Evolutionary conservation across 225 moss, liverwort and hornwort genomes (phyloP).

Genomic region (Thuidium tamariscinum): DNA sequence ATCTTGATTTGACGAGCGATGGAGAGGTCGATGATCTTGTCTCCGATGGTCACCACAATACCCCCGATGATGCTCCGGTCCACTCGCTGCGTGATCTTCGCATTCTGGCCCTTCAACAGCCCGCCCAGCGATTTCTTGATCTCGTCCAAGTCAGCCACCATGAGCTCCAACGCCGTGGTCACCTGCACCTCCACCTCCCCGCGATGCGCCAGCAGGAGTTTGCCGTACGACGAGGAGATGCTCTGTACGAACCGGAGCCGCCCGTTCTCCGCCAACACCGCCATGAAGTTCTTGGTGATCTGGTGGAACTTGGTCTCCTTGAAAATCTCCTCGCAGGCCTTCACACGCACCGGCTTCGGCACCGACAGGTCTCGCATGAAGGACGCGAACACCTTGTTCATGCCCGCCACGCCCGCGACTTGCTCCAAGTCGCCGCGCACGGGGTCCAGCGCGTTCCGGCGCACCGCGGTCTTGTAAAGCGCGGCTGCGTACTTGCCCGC

Average conservation of each 20-base stretch:
- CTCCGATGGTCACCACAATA: slow-evolving; percentile 35
- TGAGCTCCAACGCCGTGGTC: slow-evolving; percentile 56
- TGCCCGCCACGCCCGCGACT: slow-evolving; percentile 32
- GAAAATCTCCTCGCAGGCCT: slow-evolving; percentile 58
- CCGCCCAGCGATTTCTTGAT: slow-evolving; percentile 40
- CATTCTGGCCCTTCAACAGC: slow-evolving; percentile 25
- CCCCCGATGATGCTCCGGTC: slow-evolving; percentile 84
- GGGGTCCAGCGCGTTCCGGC: slow-evolving; percentile 40
- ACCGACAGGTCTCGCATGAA: slow-evolving; percentile 80
- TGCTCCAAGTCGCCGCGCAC: slow-evolving; percentile 63
- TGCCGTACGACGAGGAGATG: slow-evolving; percentile 32
- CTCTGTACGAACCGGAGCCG: slow-evolving; percentile 33
- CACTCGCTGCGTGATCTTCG: slow-evolving; percentile 45
- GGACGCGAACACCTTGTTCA: slow-evolving; percentile 34
- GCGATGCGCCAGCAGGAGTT: slow-evolving; percentile 50
- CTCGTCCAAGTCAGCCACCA: slow-evolving; percentile 30
- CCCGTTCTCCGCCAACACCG: slow-evolving; percentile 77
- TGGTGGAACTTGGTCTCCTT: slow-evolving; percentile 47
- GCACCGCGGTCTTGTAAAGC: slow-evolving; percentile 55
- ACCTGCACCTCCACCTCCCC: slow-evolving; percentile 61
- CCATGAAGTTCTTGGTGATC: slow-evolving; percentile 18
- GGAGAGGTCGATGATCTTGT: slow-evolving; percentile 80
- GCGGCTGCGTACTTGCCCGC: slow-evolving; percentile 78
- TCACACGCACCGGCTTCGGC: slow-evolving; percentile 41
- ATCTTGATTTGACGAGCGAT: slow-evolving; percentile 48